Percentiles rank a stretch among this genome's conserved stretches.
phyloP scores from a whole-genome alignment of 495 filamentous ascomycete genomes.

The Aspergillus bridgeri region DNA sequence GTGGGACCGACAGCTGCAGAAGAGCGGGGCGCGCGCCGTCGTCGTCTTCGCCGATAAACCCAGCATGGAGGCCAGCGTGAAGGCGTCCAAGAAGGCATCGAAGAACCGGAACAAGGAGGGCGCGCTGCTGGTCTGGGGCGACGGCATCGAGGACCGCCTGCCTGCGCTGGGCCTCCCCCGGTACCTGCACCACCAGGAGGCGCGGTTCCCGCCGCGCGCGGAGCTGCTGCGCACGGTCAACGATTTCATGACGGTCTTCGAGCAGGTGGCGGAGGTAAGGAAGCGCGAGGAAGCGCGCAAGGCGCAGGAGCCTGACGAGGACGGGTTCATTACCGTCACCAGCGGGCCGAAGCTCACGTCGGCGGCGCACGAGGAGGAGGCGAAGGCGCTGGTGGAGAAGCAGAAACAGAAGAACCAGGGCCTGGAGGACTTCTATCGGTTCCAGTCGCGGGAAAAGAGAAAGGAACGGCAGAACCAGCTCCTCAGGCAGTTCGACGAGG shows the following conservation, averaged over 20 bases:
- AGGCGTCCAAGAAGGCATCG: constrained; percentile 62
- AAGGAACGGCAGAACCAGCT: constrained; percentile 76
- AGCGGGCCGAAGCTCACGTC: constrained; percentile 69
- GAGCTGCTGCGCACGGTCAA: constrained; percentile 68
- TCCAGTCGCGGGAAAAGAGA: constrained; percentile 84
- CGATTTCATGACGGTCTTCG: constrained; percentile 74
- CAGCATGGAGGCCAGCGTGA: constrained; percentile 68
- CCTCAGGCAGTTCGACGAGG: constrained; percentile 50
- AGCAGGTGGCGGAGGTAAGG: constrained; percentile 61
- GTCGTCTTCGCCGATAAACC: constrained; percentile 78
- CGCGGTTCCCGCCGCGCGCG: constrained; percentile 64
- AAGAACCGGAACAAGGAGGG: constrained; percentile 39
- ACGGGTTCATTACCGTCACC: constrained; percentile 92
- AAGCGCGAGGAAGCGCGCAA: constrained; percentile 58
- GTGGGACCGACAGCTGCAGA: constrained; percentile 72
- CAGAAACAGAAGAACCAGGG: constrained; percentile 69
- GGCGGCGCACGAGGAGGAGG: constrained; percentile 69
- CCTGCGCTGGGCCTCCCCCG: constrained; percentile 57
- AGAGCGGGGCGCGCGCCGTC: constrained; percentile 72
- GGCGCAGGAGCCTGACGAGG: constrained; percentile 80
- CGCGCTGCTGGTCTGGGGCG: constrained; percentile 55
- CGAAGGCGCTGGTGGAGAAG: constrained; percentile 65
- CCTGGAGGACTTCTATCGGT: constrained; percentile 83
- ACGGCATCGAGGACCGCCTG: constrained; percentile 50
- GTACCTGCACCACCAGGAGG: constrained; percentile 58